Conservation (phyloP, 495 filamentous ascomycete genomes). For the Penicillium silybi region DNA sequence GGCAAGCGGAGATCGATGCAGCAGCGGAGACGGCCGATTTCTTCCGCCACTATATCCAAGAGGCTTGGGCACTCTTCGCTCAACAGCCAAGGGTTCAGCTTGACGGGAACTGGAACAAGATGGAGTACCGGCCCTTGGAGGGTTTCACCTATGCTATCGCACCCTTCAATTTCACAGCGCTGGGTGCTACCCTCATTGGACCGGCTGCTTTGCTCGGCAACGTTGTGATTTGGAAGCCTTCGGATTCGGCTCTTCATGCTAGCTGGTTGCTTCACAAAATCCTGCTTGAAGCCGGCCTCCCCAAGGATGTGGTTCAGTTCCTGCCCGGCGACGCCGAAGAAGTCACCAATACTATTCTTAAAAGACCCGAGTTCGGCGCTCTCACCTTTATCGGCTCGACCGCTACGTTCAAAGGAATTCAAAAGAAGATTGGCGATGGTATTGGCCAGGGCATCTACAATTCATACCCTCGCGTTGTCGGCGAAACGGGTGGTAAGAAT, state of each 20-base stretch:
- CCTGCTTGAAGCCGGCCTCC: conserved; percentile 75
- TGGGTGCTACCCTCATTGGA: conserved; percentile 73
- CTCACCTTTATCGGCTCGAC: conserved; percentile 81
- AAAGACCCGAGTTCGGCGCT: conserved; percentile 63
- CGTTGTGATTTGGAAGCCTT: conserved; percentile 84
- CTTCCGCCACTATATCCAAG: conserved; percentile 72
- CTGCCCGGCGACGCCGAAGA: conserved; percentile 71
- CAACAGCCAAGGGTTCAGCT: conserved; percentile 60
- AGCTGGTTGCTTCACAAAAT: conserved; percentile 77
- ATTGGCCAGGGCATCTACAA: conserved; percentile 63
- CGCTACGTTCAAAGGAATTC: conserved; percentile 68
- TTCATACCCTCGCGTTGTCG: conserved; percentile 74
- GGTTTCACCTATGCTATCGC: conserved; percentile 52
- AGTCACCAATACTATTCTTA: conserved; percentile 66
- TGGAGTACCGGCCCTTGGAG: conserved; percentile 77
- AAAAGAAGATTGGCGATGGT: conserved; percentile 65
- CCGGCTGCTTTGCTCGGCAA: conserved; percentile 75
- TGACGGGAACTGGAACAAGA: conserved; percentile 63
- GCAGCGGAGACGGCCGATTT: conserved; percentile 87
- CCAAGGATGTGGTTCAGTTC: conserved; percentile 75
- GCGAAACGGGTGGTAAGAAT: conserved; percentile 87
- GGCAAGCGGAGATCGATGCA: conserved; percentile 95
- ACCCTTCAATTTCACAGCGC: conserved; percentile 65
- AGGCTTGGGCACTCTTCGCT: conserved; percentile 67
- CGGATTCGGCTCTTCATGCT: conserved; percentile 67